A percentile compares a stretch with the other conserved stretches of the same genome.
Evolutionary conservation across 1,284 basidiomycete species (phyloP).

Genomic region (Athelia psychrophila): DNA sequence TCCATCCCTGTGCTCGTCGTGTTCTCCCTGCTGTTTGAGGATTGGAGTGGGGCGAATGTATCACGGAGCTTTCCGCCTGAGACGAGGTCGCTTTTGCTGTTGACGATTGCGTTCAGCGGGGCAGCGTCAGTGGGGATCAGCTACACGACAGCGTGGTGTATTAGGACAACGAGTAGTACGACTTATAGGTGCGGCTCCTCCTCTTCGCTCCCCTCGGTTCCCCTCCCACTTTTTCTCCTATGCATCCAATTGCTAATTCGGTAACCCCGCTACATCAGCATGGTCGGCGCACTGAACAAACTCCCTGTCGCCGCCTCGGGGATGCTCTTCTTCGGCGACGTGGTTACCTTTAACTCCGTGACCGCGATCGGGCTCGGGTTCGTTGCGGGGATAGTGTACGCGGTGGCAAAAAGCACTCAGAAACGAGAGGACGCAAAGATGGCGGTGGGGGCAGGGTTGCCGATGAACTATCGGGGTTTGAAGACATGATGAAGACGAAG

Average conservation of each 20-base stretch:
- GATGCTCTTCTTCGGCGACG: constrained; percentile 94
- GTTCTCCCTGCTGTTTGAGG: constrained; percentile 85
- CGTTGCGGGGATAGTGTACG: constrained; percentile 88
- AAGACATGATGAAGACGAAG: too few relatives aligned
- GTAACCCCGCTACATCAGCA: constrained; percentile 46
- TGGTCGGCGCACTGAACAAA: constrained; percentile 99
- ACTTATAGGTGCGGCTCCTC: constrained; percentile 76
- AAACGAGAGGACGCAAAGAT: constrained; percentile 71
- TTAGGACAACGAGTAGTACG: constrained; percentile 94
- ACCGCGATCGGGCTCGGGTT: constrained; percentile 89
- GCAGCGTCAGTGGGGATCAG: constrained; percentile 97
- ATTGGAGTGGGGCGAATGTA: constrained; percentile 80
- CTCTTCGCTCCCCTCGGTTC: constrained; percentile 1
- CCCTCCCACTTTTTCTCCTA: too few relatives aligned
- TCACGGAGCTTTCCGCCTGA: constrained; percentile 73
- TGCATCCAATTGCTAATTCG: too few relatives aligned
- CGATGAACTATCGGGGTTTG: too few relatives aligned
- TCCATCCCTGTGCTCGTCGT: constrained; percentile 89
- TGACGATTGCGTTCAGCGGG: constrained; percentile 93
- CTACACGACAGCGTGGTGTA: constrained; percentile 99
- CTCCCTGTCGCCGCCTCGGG: constrained; percentile 95
- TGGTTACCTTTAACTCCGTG: constrained; percentile 84
- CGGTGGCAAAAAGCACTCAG: constrained; percentile 88
- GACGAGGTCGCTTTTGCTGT: constrained; percentile 78
- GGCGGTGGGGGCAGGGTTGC: too few relatives aligned